Evolutionary conservation across 2,329 filamentous ascomycete species (phyloP).

Genomic region (Trichoderma atrobrunneum): DNA sequence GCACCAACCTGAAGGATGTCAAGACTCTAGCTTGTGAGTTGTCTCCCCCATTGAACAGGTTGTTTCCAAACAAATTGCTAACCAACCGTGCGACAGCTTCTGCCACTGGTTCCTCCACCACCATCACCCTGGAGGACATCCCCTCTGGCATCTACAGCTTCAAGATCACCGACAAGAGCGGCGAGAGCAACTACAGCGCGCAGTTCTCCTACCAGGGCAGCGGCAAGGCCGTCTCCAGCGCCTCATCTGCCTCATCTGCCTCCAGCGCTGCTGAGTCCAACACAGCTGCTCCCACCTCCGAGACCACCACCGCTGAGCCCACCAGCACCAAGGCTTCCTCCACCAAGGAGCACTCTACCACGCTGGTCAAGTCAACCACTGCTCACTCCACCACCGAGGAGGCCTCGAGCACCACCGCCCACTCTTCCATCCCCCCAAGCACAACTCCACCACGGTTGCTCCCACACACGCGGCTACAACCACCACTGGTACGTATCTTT

Average conservation of each 20-base stretch:
- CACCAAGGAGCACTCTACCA: slow-evolving; percentile 20
- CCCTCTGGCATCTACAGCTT: slow-evolving; percentile 36
- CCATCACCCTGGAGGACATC: slow-evolving; percentile 29
- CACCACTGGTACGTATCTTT: slow-evolving; percentile 1
- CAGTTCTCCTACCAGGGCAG: slow-evolving; percentile 28
- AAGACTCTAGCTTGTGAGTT: slow-evolving; percentile 33
- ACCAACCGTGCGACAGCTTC: slow-evolving; percentile 16
- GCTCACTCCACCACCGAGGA: slow-evolving; percentile 23
- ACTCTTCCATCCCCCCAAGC: slow-evolving; percentile 1
- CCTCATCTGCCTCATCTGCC: slow-evolving; percentile 1
- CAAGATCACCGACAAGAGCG: slow-evolving; percentile 32
- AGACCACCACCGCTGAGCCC: slow-evolving; percentile 23
- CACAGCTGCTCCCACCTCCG: slow-evolving; percentile 16
- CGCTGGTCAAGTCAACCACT: slow-evolving; percentile 11
- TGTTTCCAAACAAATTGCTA: neutral
- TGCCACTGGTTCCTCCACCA: slow-evolving; percentile 28
- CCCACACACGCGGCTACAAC: neutral
- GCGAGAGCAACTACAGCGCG: slow-evolving; percentile 33
- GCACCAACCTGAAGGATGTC: slow-evolving; percentile 31
- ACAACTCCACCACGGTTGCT: slow-evolving; percentile 10
- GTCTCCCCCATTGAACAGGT: neutral
- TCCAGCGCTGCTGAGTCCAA: slow-evolving; percentile 6
- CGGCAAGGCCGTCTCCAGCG: slow-evolving; percentile 1
- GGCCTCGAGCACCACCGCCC: slow-evolving; percentile 1
- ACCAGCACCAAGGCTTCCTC: slow-evolving; percentile 24